phyloP scores from a whole-genome alignment of 192 early-diverging fungal species.

The Gonapodya prolifera region DNA sequence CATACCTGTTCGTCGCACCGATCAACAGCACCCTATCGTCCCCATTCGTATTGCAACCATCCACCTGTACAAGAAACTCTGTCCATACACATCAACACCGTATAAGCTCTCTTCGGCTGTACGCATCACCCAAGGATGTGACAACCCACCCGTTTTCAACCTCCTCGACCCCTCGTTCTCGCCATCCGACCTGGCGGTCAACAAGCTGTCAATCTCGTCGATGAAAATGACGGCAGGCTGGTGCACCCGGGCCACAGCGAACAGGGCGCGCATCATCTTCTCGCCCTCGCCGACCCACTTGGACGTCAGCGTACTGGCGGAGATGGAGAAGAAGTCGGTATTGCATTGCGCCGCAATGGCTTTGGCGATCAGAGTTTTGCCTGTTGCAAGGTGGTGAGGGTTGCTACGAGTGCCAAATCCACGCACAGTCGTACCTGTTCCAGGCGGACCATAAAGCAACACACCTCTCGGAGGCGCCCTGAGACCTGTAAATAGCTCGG shows the following conservation, averaged over 20 bases:
- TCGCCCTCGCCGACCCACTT: slow-evolving; percentile 95
- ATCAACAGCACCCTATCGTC: slow-evolving; percentile 71
- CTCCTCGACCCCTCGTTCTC: slow-evolving; percentile 76
- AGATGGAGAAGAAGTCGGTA: slow-evolving; percentile 87
- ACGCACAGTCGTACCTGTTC: slow-evolving; percentile 30
- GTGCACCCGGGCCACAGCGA: slow-evolving; percentile 73
- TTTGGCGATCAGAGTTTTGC: slow-evolving; percentile 82
- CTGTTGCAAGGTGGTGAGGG: background rate
- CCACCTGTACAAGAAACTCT: slow-evolving; percentile 23
- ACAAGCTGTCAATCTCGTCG: slow-evolving; percentile 87
- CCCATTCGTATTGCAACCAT: slow-evolving; percentile 57
- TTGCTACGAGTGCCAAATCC: background rate
- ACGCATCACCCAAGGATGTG: background rate
- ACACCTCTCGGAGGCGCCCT: slow-evolving; percentile 29
- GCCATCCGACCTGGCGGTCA: slow-evolving; percentile 78
- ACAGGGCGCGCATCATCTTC: slow-evolving; percentile 69
- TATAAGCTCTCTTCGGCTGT: background rate
- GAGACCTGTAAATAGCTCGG: slow-evolving; percentile 9
- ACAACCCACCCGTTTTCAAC: slow-evolving; percentile 56
- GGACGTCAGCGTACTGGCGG: slow-evolving; percentile 77
- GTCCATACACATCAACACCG: background rate
- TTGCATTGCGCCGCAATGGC: slow-evolving; percentile 76
- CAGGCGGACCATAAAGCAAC: slow-evolving; percentile 80
- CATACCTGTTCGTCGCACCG: slow-evolving; percentile 52
- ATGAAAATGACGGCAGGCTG: slow-evolving; percentile 87